Evolutionary conservation across 1,139 yeast genomes (phyloP), one percentile per base, ranked within the genome.

Genomic region (Diutina mesorugosa): DNA sequence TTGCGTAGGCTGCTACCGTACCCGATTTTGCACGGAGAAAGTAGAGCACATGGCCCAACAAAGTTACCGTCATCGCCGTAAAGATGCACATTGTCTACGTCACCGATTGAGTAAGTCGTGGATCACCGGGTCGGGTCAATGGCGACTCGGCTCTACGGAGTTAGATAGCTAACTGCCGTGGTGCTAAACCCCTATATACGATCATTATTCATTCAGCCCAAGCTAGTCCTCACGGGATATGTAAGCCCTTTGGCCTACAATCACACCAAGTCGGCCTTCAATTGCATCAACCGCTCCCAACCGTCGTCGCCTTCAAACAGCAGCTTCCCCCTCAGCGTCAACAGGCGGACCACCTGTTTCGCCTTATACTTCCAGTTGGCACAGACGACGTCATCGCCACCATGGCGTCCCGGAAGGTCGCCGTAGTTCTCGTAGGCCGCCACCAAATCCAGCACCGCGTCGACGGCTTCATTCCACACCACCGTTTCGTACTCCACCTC

Each of bases 291-390:
- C 58, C 75, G 76, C 48, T 83, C 81, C 90, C 95, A 90, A 2
- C 90, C 95, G 45, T 80, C 84, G 2, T 87, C 76, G 61, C 80
- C 91, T 64, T 88, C 91, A 96, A 95, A 90, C 65, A 78, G 79
- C 41, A 77, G 74, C 64, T 81, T 86, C 16, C 96, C 97, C 65
- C 85, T 87, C 30, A 95, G 85, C 80, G 87, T 78, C 61, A 90
- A 72, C 1, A 90, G 79, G 63, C 96, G 78, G 16, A 90, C 77
- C 0, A 89, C 75, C 10, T 87, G 79, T 61, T 84, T 78, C 1
- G 95, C 85, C 67, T 90, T 90, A 70, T 86, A 89, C 65, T 81
- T 86, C 98, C 98, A 91, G 66, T 90, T 96, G 63, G 84, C 81
- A 67, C 97, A 90, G 6, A 93, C 96, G 16, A 87, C 65, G 63